Conservation (phyloP, 2,329 filamentous ascomycete genomes). For the Fusarium devonianum region DNA sequence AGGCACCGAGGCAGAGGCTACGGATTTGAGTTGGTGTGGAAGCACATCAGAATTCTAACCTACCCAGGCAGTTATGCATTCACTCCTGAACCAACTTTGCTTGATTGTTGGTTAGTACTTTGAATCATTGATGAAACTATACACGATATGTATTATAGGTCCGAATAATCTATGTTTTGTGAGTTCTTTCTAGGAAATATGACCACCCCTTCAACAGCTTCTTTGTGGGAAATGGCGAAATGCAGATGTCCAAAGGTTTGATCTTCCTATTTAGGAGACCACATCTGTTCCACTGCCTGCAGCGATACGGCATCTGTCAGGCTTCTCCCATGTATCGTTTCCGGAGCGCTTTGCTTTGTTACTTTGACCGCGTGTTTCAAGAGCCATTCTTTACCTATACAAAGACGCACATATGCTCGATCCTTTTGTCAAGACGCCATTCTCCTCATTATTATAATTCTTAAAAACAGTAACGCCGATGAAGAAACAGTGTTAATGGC, state of each 20-base stretch:
- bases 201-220: too few relatives aligned
- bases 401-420: not conserved
- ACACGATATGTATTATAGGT: slow-evolving; percentile 2
- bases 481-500: not conserved
- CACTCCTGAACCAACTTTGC: too few relatives aligned
- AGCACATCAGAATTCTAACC: too few relatives aligned
- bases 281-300: too few relatives aligned
- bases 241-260: too few relatives aligned
- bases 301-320: too few relatives aligned
- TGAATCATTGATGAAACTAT: slow-evolving; percentile 3
- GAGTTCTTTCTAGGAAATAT: too few relatives aligned
- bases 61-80: too few relatives aligned
- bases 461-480: slow-evolving; percentile 2
- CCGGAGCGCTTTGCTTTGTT: not conserved
- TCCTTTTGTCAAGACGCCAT: slow-evolving; percentile 15
- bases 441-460: slow-evolving; percentile 10
- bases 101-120: slow-evolving; percentile 8
- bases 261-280: too few relatives aligned
- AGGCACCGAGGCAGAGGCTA: slow-evolving; percentile 23
- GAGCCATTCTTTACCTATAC: not conserved
- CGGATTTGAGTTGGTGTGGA: too few relatives aligned
- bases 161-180: not conserved
- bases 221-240: too few relatives aligned
- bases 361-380: too few relatives aligned
- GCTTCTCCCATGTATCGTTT: not conserved